Evolutionary conservation across 192 early-diverging fungal species (phyloP).

Genomic region (Backusella sp.): DNA sequence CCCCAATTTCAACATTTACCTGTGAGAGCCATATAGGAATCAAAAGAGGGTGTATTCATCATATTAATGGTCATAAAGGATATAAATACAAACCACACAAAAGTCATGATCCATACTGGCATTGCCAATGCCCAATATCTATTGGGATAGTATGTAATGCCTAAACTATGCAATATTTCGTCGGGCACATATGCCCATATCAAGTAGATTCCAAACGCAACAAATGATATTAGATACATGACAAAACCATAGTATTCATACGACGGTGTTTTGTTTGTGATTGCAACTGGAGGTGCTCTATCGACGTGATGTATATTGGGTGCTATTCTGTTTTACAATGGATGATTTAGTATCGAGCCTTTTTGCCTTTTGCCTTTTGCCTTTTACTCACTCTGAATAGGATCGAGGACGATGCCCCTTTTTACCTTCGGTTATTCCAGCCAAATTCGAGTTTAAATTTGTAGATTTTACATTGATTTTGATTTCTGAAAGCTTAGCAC

Average conservation of each 20-base stretch:
- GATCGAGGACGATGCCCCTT: conserved; percentile 35
- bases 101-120: conserved; percentile 74
- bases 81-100: conserved; percentile 71
- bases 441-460: background rate
- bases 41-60: conserved; percentile 72
- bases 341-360: background rate
- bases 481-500: background rate
- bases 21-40: conserved; percentile 71
- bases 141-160: conserved; percentile 85
- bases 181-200: conserved; percentile 86
- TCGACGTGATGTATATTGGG: conserved; percentile 18
- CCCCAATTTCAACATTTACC: conserved; percentile 41
- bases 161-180: conserved; percentile 60
- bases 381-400: conserved; percentile 32
- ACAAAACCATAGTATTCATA: conserved; percentile 92
- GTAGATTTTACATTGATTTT: background rate
- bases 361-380: too few relatives aligned
- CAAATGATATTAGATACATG: conserved; percentile 76
- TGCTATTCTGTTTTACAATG: conserved; percentile 13
- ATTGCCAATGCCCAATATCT: conserved; percentile 83
- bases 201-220: conserved; percentile 70
- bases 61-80: conserved; percentile 79
- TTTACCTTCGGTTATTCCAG: conserved; percentile 9
- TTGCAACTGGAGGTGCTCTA: conserved; percentile 33
- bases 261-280: conserved; percentile 63